Evolutionary conservation across 306 rosid species (phyloP).

Genomic region (Sphenostylis stenocarpa): DNA sequence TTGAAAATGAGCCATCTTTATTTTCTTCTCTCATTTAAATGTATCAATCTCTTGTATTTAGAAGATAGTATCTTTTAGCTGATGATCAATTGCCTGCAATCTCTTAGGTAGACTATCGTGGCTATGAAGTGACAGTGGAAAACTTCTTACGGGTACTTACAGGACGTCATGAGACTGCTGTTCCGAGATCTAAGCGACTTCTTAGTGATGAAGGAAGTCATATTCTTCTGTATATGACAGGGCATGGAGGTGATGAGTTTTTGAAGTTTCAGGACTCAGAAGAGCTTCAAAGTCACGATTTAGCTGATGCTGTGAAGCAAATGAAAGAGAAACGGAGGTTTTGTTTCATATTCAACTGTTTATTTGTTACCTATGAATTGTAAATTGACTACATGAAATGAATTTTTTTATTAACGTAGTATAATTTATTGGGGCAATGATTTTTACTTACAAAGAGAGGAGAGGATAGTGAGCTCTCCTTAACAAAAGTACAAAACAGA

Average conservation of each 20-base stretch:
- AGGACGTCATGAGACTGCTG: conserved; percentile 87
- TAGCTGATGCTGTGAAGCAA: conserved; percentile 96
- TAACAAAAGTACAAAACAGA: background rate
- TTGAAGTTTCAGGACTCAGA: conserved; percentile 96
- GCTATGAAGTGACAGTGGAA: conserved; percentile 93
- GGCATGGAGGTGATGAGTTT: conserved; percentile 98
- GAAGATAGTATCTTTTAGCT: conserved; percentile 3
- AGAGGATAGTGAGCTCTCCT: background rate
- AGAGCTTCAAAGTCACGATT: conserved; percentile 99
- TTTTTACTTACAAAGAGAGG: background rate
- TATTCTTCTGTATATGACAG: conserved; percentile 93
- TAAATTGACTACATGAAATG: conserved; percentile 4
- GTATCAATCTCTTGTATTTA: conserved; percentile 20
- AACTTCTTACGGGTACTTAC: conserved; percentile 83
- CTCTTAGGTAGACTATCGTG: conserved; percentile 93
- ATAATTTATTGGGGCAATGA: background rate
- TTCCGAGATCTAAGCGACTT: conserved; percentile 95
- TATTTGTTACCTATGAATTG: conserved; percentile 1
- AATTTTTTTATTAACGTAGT: background rate
- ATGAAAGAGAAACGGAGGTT: conserved; percentile 96
- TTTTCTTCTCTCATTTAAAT: background rate
- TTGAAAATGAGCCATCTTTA: background rate
- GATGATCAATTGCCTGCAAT: conserved; percentile 32
- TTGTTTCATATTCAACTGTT: conserved; percentile 24
- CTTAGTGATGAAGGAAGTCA: conserved; percentile 99